Conservation (phyloP, 2,329 filamentous ascomycete species). For the Xylariomycetidae sp. region DNA sequence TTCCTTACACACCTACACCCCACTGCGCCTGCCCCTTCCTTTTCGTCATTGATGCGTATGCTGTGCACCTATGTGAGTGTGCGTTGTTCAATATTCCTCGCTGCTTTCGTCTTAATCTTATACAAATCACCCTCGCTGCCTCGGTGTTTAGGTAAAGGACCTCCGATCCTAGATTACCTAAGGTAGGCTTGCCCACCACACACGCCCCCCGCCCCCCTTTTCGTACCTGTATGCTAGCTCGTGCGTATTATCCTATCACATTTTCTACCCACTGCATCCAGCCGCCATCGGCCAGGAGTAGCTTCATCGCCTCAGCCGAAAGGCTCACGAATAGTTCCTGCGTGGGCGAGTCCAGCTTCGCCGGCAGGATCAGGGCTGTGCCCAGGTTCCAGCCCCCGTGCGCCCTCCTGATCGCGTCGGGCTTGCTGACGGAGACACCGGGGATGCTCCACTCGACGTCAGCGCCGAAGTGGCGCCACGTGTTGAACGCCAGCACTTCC, state of each 20-base stretch:
- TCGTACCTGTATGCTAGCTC: too few relatives aligned
- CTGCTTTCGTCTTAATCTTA: too few relatives aligned
- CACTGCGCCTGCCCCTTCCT: too few relatives aligned
- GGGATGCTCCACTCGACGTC: conserved; percentile 34
- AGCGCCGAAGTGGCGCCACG: conserved; percentile 39
- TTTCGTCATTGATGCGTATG: too few relatives aligned
- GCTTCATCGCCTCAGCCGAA: conserved; percentile 25
- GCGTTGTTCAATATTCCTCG: too few relatives aligned
- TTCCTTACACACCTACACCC: too few relatives aligned
- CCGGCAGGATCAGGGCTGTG: conserved; percentile 28
- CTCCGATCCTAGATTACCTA: too few relatives aligned
- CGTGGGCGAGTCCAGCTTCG: conserved; percentile 17
- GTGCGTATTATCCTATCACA: conserved; percentile 28
- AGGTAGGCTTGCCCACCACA: too few relatives aligned
- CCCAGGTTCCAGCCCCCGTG: conserved; percentile 27
- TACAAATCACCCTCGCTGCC: too few relatives aligned
- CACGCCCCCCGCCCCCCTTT: too few relatives aligned
- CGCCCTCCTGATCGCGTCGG: conserved; percentile 29
- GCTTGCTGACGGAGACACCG: conserved; percentile 31
- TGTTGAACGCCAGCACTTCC: conserved; percentile 38
- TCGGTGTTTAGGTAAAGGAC: too few relatives aligned
- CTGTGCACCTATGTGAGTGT: too few relatives aligned
- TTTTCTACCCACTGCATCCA: conserved; percentile 30
- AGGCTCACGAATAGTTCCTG: conserved; percentile 30
- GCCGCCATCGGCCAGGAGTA: conserved; percentile 24